A percentile compares a stretch with the other conserved stretches of the same genome.
phyloP scores from a whole-genome alignment of 768 basidiomycete genomes.

The Pulveroboletus sp. region DNA sequence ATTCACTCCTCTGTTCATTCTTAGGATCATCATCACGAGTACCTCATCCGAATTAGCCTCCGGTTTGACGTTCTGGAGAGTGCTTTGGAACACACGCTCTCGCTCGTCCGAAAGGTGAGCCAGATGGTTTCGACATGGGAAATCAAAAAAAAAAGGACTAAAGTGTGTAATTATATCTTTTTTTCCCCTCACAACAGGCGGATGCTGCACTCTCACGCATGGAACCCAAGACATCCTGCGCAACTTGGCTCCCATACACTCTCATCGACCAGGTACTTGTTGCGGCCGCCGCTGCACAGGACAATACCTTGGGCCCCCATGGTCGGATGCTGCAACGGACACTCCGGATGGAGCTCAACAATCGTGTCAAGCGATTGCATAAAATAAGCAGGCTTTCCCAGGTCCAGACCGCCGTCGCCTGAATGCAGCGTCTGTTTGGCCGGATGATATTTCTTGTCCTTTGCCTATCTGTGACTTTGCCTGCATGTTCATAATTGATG shows the following conservation, averaged over 20 bases:
- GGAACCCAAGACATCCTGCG: slow-evolving; percentile 48
- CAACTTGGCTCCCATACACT: slow-evolving; percentile 79
- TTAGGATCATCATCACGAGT: slow-evolving; percentile 70
- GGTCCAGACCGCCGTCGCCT: background rate
- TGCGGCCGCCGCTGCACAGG: slow-evolving; percentile 48
- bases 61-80: slow-evolving; percentile 75
- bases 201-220: slow-evolving; percentile 50
- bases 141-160: background rate
- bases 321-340: slow-evolving; percentile 39
- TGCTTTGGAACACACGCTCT: slow-evolving; percentile 68
- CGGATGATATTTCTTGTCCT: background rate
- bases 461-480: background rate
- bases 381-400: slow-evolving; percentile 47
- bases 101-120: slow-evolving; percentile 69
- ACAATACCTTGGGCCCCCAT: slow-evolving; percentile 41
- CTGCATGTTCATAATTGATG: background rate
- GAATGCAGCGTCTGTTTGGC: background rate
- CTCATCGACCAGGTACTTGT: slow-evolving; percentile 79
- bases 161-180: slow-evolving; percentile 5
- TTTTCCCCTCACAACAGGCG: slow-evolving; percentile 35
- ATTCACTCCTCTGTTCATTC: slow-evolving; percentile 1
- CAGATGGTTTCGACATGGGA: background rate
- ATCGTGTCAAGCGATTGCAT: slow-evolving; percentile 64
- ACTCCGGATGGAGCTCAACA: slow-evolving; percentile 56
- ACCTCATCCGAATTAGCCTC: slow-evolving; percentile 73